Percentiles rank a stretch among this genome's conserved stretches.
Evolutionary conservation across 495 filamentous ascomycete species (phyloP).

Genomic region (Cairneyella variabilis): DNA sequence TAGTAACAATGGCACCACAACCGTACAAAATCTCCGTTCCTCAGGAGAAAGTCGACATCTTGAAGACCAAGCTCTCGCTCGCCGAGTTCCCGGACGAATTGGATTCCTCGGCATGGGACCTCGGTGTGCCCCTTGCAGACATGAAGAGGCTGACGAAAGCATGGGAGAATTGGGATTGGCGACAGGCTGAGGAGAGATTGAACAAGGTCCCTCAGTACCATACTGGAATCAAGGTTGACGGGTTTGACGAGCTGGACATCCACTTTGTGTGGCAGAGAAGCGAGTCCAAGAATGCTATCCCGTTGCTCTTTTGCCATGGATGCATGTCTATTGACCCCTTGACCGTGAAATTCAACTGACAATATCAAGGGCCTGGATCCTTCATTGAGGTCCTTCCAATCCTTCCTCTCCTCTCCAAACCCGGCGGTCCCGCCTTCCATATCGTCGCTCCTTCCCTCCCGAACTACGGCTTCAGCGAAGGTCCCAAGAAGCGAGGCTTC

Average conservation of each 20-base stretch:
- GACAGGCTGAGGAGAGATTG: conserved; percentile 45
- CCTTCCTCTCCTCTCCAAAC: conserved; percentile 49
- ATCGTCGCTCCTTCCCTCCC: conserved; percentile 65
- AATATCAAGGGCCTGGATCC: conserved; percentile 51
- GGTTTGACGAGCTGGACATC: conserved; percentile 45
- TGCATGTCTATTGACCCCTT: conserved; percentile 37
- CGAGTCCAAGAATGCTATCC: conserved; percentile 45
- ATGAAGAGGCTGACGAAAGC: conserved; percentile 41
- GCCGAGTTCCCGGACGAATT: conserved; percentile 45
- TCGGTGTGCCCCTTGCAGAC: conserved; percentile 44
- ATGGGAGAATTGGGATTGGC: conserved; percentile 51
- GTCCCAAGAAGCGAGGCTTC: conserved; percentile 48
- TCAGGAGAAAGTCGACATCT: conserved; percentile 33
- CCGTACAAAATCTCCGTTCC: conserved; percentile 41
- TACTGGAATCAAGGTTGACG: conserved; percentile 44
- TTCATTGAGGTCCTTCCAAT: conserved; percentile 68
- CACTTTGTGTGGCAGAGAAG: conserved; percentile 55
- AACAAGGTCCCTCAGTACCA: conserved; percentile 56
- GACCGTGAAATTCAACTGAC: not conserved
- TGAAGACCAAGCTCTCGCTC: conserved; percentile 39
- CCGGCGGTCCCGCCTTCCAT: conserved; percentile 52
- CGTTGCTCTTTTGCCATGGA: conserved; percentile 58
- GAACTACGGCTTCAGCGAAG: conserved; percentile 58
- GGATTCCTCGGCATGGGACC: conserved; percentile 40
- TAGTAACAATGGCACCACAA: conserved; percentile 21